Percentiles rank a stretch among this genome's conserved stretches.
Evolutionary conservation across 2,329 filamentous ascomycete genomes (phyloP).

Genomic region (Colletotrichum tropicale): DNA sequence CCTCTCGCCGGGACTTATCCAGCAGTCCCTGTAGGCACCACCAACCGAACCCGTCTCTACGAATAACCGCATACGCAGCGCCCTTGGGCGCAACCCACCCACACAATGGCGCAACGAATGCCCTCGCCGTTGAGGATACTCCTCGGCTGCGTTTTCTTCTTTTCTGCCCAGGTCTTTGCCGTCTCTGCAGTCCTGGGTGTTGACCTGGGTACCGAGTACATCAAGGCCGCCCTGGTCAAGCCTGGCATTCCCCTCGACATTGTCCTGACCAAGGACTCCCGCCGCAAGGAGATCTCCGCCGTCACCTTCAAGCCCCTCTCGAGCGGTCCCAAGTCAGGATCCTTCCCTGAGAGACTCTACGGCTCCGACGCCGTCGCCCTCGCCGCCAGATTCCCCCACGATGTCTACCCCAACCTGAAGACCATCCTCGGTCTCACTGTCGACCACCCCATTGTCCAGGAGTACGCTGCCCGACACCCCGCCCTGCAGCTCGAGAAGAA

Average conservation of each 20-base stretch:
- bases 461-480: conserved; percentile 80
- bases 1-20: conserved; percentile 6
- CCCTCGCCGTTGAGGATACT: conserved; percentile 41
- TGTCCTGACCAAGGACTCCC: conserved; percentile 95
- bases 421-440: conserved; percentile 78
- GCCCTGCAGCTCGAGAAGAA: conserved; percentile 71
- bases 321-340: conserved; percentile 63
- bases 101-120: conserved; percentile 35
- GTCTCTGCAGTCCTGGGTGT: conserved; percentile 83
- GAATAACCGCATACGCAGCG: background rate
- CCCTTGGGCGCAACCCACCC: conserved; percentile 21
- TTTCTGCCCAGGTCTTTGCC: conserved; percentile 54
- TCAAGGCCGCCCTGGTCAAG: conserved; percentile 95
- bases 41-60: background rate
- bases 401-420: conserved; percentile 96
- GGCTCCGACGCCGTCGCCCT: conserved; percentile 91
- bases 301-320: conserved; percentile 92
- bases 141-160: conserved; percentile 45
- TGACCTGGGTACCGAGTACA: conserved; percentile 94
- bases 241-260: conserved; percentile 97
- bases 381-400: conserved; percentile 84
- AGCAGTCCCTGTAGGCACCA: background rate
- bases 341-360: conserved; percentile 88
- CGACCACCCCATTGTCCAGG: conserved; percentile 64
- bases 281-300: conserved; percentile 91